Base-by-base conservation (phyloP, 768 basidiomycete species). In the Russula ochroleuca region DNA sequence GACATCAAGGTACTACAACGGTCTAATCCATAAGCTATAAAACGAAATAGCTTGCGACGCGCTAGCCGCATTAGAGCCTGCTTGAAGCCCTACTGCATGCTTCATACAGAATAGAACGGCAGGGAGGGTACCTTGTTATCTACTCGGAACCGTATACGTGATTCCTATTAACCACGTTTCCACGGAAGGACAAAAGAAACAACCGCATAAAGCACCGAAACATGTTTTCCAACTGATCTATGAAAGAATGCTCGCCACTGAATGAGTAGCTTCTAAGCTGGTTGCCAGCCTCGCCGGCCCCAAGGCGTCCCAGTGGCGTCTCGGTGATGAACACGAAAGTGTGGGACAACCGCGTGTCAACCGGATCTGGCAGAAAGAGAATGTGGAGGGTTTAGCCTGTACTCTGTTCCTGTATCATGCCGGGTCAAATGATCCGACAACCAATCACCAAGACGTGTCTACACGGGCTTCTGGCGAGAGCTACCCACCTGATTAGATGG, bases 111-210 rank as follows among this genome's bases (percentile, higher is more conserved):
- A 25, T 17, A 10, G 37, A 57, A 50, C 40, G 38, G 28, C 40
- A 50, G 31, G 23, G 11, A 23, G 31, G 21, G 35, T 28, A 37
- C 43, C 25, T 53, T 38, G 43, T 59, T 59, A 59, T 63, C 62
- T 28, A 45, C 62, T 59, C 11, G 37, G 43, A 15, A 54, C 9
- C 14, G 33, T 8, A 45, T 47, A 47, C 45, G n/a, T 47, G 45
- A 21, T 47, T 47, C 23, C 38, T 35, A 57, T 63, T 58, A 58
- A 35, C 56, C 62, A 63, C 62, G 62, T 52, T 63, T 52, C 37
- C 41, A 47, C 21, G 45, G 45, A n/a, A 47, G 11, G 45, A 21
- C 45, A 47, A 21, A 47, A 35, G 49, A 63, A 58, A 23, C 1
- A 17, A 37, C 56, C 43, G 35, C 41, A 57, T 57, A 35, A n/a